Percentiles rank a stretch among this genome's conserved stretches.
These are phyloP conservation scores for Onygena corvina DNA, from an alignment of 2,329 filamentous ascomycete genomes.

Conservation along the genomic window DNA sequence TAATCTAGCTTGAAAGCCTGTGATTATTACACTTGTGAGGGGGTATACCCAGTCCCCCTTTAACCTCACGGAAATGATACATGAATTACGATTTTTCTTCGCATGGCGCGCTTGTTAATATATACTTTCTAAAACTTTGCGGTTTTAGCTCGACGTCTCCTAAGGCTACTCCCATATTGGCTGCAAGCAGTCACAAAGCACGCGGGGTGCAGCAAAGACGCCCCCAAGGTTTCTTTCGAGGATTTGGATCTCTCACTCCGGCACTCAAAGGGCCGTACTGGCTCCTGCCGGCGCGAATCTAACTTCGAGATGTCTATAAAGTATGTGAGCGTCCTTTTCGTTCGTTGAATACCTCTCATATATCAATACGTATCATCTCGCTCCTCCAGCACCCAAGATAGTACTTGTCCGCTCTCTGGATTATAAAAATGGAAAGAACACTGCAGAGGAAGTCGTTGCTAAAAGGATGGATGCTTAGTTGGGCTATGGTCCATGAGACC, in stretches of 20 bases:
- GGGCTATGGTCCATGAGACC: slow-evolving; percentile 78
- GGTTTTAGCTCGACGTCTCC: slow-evolving; percentile 1
- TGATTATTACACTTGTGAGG: too few relatives aligned
- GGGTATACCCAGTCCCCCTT: too few relatives aligned
- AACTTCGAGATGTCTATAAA: slow-evolving; percentile 3
- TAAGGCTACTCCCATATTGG: not conserved
- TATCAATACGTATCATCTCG: not conserved
- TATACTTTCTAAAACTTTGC: not conserved
- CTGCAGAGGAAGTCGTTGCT: slow-evolving; percentile 13
- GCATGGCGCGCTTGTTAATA: not conserved
- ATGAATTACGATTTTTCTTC: not conserved
- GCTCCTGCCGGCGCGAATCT: too few relatives aligned
- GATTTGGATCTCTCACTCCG: not conserved
- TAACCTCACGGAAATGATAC: too few relatives aligned
- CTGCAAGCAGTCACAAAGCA: slow-evolving; percentile 4
- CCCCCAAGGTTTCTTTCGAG: not conserved
- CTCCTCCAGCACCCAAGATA: not conserved
- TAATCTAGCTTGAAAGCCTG: too few relatives aligned
- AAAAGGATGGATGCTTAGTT: slow-evolving; percentile 40
- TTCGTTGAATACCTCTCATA: not conserved
- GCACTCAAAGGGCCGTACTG: not conserved
- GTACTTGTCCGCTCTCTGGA: not conserved
- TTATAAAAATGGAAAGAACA: not conserved
- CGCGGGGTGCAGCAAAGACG: not conserved
- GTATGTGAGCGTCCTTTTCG: not conserved